Evolutionary conservation across 2,329 filamentous ascomycete genomes (phyloP).

Genomic region (Neobulgaria alba): DNA sequence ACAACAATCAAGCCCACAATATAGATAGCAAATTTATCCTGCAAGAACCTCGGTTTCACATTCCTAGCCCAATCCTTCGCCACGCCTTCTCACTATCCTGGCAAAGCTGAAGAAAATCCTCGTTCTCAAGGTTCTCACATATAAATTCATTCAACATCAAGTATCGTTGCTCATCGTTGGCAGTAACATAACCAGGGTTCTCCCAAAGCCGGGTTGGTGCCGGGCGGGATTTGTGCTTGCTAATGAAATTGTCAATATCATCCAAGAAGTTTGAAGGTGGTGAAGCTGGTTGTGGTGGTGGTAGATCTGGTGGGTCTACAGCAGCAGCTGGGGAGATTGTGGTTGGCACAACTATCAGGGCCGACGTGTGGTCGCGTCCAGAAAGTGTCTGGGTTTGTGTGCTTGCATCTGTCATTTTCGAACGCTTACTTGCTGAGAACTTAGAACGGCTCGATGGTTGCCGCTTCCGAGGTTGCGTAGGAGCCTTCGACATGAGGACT

Average conservation of each 20-base stretch:
- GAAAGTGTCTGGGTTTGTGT: constrained; percentile 25
- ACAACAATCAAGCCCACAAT: no score
- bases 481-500: constrained; percentile 17
- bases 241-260: constrained; percentile 18
- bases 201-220: constrained; percentile 22
- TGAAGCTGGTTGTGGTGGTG: no score
- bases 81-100: constrained; percentile 41
- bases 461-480: constrained; percentile 13
- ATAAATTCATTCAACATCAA: constrained; percentile 41
- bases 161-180: constrained; percentile 32
- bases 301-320: background rate
- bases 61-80: constrained; percentile 38
- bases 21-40: no score
- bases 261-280: constrained; percentile 16
- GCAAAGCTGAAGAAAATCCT: constrained; percentile 41
- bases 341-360: background rate
- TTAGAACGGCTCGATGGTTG: no score
- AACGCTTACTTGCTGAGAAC: constrained; percentile 18
- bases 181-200: constrained; percentile 18
- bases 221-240: constrained; percentile 16
- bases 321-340: constrained; percentile 2
- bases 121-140: constrained; percentile 38
- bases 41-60: no score
- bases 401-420: constrained; percentile 23
- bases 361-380: constrained; percentile 13